Evolutionary conservation across 768 basidiomycete species (phyloP).

Genomic region (Leccinellum luteum): DNA sequence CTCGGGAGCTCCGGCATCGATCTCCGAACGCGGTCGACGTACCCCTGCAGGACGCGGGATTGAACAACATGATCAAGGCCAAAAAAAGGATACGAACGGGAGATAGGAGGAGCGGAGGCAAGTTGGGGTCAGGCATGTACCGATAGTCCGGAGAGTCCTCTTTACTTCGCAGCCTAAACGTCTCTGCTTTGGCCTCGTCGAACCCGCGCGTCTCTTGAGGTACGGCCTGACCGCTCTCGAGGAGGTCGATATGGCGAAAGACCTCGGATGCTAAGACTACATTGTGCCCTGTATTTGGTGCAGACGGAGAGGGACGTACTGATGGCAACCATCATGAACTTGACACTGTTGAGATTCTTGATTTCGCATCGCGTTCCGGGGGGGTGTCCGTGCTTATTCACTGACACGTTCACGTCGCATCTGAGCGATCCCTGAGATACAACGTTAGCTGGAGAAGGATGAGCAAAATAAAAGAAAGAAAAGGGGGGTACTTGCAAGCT

Average conservation of each 20-base stretch:
- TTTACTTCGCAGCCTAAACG: constrained; percentile 81
- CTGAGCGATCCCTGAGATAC: constrained; percentile 78
- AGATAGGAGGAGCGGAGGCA: constrained; percentile 68
- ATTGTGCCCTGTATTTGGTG: neutral
- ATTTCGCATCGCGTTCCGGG: constrained; percentile 90
- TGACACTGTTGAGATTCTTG: constrained; percentile 93
- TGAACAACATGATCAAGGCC: neutral
- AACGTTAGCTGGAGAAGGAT: neutral
- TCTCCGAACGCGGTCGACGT: constrained; percentile 50
- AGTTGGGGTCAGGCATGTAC: constrained; percentile 97
- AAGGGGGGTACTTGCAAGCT: constrained; percentile 59
- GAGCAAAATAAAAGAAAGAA: neutral
- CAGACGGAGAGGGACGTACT: constrained; percentile 44
- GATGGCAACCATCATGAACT: constrained; percentile 81
- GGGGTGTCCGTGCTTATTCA: constrained; percentile 61
- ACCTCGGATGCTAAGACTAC: constrained; percentile 70
- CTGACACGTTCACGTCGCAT: constrained; percentile 94
- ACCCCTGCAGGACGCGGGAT: constrained; percentile 43
- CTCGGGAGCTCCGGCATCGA: constrained; percentile 77
- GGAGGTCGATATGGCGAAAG: constrained; percentile 67
- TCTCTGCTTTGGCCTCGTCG: constrained; percentile 77
- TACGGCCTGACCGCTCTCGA: constrained; percentile 44
- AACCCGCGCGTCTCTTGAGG: constrained; percentile 90
- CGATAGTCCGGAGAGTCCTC: constrained; percentile 95
- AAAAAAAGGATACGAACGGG: constrained; percentile 34